Evolutionary conservation across 108 stramenopile genomes (phyloP), one percentile per base, ranked within the genome.

Genomic region (Cyclostephanos tholiformis): DNA sequence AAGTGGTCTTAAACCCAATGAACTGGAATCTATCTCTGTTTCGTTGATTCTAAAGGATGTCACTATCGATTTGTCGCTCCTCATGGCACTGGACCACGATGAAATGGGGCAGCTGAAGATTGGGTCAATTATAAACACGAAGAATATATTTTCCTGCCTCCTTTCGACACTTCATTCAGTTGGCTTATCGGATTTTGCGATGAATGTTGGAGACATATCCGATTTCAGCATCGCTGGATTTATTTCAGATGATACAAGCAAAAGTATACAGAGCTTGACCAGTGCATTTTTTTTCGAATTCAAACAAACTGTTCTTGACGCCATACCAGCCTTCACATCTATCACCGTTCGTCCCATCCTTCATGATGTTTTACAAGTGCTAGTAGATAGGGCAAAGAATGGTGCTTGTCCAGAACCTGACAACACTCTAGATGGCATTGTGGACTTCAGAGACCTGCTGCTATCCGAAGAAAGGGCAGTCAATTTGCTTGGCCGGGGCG

Each of bases 51-150:
- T 88, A 9, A 72, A 71, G 48, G 79, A 85, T 25, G 48, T 91
- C 25, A 81, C 84, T 29, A 44, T 88, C 19, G 75, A 74, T 53
- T 22, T 78, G 12, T 73, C 86, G 8, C 44, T 88, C n/a, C 59
- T 88, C 10, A 17, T 90, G 68, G 92, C 88, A 6, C 50, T 93
- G 27, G 87, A 90, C 61, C 71, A 74, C 76, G 26, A 75, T 20
- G 38, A 71, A 53, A 6, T 84, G 25, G 79, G 83, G 43, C 35
- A 61, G 16, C 53, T 84, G 53, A 65, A 65, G 29, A 63, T 84
- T 71, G 83, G 83, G 6, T 84, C 83, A 17, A 71, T 84, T 35
- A 32, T 80, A 50, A 41, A 76, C 59, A 78, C 71, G 12, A 50
- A 63, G 22, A 20, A 80, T 13, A 84, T 84, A 25, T 76, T 80